Evolutionary conservation across 257 asterid genomes (phyloP).

Genomic region (Jacaranda copaia): DNA sequence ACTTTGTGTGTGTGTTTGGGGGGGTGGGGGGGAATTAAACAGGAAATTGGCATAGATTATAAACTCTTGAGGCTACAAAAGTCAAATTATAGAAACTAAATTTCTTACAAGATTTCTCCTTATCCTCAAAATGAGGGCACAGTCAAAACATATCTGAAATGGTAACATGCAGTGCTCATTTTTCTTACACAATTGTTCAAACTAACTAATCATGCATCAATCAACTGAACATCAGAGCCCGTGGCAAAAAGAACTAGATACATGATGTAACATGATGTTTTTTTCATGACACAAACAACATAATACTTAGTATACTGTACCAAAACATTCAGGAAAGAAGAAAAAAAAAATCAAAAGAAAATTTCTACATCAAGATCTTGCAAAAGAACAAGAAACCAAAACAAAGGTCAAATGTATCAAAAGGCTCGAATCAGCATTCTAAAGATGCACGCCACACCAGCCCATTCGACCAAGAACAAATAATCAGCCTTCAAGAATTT

Average conservation of each 20-base stretch:
- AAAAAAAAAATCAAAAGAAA: neutral
- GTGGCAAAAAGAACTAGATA: neutral
- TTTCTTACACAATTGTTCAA: neutral
- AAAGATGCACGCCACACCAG: neutral
- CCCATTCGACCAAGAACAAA: neutral
- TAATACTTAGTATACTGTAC: neutral
- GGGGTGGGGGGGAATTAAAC: no score
- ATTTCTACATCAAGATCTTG: constrained; percentile 6
- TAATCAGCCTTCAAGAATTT: neutral
- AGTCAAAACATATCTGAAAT: neutral
- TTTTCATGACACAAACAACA: neutral
- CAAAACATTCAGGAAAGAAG: neutral
- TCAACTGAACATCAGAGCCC: neutral
- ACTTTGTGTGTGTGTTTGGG: no score
- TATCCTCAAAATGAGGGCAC: neutral
- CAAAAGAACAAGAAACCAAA: neutral
- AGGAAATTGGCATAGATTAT: no score
- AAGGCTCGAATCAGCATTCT: neutral
- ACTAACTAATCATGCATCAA: constrained; percentile 14
- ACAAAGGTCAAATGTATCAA: neutral
- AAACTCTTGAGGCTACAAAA: no score
- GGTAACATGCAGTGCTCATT: neutral
- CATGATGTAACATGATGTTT: neutral
- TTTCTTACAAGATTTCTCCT: neutral
- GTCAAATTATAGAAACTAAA: no score